phyloP scores from a whole-genome alignment of 1,284 basidiomycete species.

The Tilletia setariae region DNA sequence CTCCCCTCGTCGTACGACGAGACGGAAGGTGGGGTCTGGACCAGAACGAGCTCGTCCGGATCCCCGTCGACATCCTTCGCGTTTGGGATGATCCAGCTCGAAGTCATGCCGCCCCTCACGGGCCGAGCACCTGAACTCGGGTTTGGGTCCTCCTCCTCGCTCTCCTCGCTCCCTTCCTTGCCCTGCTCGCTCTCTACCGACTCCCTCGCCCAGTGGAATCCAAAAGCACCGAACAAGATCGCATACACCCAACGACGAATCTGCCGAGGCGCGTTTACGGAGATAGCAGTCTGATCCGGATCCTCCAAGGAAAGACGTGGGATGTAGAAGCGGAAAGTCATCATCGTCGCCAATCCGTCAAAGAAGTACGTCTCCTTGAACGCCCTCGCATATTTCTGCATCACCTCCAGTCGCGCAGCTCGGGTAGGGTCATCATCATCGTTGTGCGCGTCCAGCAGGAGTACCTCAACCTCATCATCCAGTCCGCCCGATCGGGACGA shows the following conservation, averaged over 20 bases:
- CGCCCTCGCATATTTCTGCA: slow-evolving; percentile 27
- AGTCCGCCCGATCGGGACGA: neutral
- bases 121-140: neutral
- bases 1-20: slow-evolving; percentile 24
- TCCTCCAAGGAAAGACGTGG: slow-evolving; percentile 33
- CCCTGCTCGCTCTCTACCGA: slow-evolving; percentile 26
- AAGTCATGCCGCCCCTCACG: slow-evolving; percentile 28
- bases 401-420: slow-evolving; percentile 3
- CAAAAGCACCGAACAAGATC: slow-evolving; percentile 38
- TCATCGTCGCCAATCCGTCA: slow-evolving; percentile 25
- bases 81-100: slow-evolving; percentile 9
- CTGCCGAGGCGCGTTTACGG: slow-evolving; percentile 29
- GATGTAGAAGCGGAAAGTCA: slow-evolving; percentile 29
- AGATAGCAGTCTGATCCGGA: slow-evolving; percentile 34
- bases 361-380: slow-evolving; percentile 29
- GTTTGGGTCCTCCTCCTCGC: slow-evolving; percentile 18
- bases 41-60: slow-evolving; percentile 42
- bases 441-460: neutral
- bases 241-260: slow-evolving; percentile 32
- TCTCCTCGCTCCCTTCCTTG: neutral
- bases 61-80: slow-evolving; percentile 25
- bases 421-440: neutral
- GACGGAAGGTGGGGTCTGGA: slow-evolving; percentile 35
- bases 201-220: slow-evolving; percentile 43
- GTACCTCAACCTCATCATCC: neutral